These are phyloP conservation scores for Chrysoporthe cubensis DNA, from an alignment of 2,329 filamentous ascomycete genomes.

Conservation along the genomic window DNA sequence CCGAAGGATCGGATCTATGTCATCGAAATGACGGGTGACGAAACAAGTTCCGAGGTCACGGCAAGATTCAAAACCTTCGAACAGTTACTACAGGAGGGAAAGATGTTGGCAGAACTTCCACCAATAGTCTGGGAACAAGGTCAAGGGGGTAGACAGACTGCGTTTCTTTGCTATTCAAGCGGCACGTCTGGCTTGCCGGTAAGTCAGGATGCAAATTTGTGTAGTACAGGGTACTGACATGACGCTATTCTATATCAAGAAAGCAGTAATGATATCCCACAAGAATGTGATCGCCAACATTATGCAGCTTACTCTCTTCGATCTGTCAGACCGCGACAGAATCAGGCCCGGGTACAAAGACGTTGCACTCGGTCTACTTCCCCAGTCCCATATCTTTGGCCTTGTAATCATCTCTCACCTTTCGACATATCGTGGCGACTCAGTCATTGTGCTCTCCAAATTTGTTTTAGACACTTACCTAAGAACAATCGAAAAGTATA, in stretches of 20 bases:
- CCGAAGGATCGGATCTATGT: background rate
- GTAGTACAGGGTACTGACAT: background rate
- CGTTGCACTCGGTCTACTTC: background rate
- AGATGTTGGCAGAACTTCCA: slow-evolving; percentile 49
- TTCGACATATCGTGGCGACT: slow-evolving; percentile 1
- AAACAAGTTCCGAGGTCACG: background rate
- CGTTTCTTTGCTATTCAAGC: slow-evolving; percentile 72
- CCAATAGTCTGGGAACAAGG: slow-evolving; percentile 56
- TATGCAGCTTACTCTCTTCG: slow-evolving; percentile 4
- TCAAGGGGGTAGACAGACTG: slow-evolving; percentile 61
- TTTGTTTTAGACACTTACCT: background rate
- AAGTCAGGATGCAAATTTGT: slow-evolving; percentile 30
- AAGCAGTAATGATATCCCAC: slow-evolving; percentile 2
- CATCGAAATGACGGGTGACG: background rate
- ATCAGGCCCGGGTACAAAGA: background rate
- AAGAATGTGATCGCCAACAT: slow-evolving; percentile 1
- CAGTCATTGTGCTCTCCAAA: background rate
- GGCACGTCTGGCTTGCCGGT: slow-evolving; percentile 72
- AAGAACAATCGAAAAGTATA: background rate
- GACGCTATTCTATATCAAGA: background rate
- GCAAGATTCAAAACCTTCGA: background rate
- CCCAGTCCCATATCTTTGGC: background rate
- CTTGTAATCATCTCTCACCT: background rate
- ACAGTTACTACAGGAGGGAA: slow-evolving; percentile 26
- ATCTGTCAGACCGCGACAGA: background rate